Base-by-base conservation (phyloP, 192 early-diverging fungal genomes). In the Chytriomyces confervae region DNA sequence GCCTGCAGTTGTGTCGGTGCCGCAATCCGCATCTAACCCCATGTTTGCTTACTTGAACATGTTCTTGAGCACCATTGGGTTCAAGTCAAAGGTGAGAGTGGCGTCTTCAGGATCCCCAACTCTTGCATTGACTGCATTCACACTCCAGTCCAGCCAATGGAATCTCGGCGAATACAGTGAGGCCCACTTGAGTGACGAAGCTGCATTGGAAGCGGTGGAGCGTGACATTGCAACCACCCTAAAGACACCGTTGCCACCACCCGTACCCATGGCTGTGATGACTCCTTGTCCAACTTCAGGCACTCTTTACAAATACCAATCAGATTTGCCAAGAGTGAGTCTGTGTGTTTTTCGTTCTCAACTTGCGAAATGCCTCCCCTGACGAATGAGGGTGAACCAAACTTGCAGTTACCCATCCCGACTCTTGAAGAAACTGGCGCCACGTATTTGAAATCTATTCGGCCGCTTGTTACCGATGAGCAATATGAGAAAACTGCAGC, bases 391-490 rank as follows among this genome's bases (percentile, higher is more conserved):
- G 36, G 4, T 36, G 36, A 36, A 57, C 68, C 18, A n/a, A 57
- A 2, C 20, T 57, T 20, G 53, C n/a, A 91, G 80, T 89, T 98
- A 53, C 95, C 95, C 6, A 95, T 98, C 61, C 96, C 96, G 45
- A 77, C 85, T n/a, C 85, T 98, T 47, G 77, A 86, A n/a, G 92
- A 92, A 72, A 98, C 96, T 3, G 82, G 90, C 69, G 87, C 88
- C 48, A 90, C 89, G 80, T 98, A 98, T 80, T 83, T 96, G 65
- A 82, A 88, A 69, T 88, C 90, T 2, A 87, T 98, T 44, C 87
- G 90, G 69, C 94, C 95, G 6, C 85, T 95, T 13, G 78, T 94
- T 69, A 62, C 18, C 23, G 88, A 80, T 36, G 86, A 86, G 46
- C 93, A 95, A 60, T 94, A 89, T 76, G 89, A 91, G 68, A 81